Conservation (phyloP, 2,329 filamentous ascomycete genomes). For the Colletotrichum tofieldiae region DNA sequence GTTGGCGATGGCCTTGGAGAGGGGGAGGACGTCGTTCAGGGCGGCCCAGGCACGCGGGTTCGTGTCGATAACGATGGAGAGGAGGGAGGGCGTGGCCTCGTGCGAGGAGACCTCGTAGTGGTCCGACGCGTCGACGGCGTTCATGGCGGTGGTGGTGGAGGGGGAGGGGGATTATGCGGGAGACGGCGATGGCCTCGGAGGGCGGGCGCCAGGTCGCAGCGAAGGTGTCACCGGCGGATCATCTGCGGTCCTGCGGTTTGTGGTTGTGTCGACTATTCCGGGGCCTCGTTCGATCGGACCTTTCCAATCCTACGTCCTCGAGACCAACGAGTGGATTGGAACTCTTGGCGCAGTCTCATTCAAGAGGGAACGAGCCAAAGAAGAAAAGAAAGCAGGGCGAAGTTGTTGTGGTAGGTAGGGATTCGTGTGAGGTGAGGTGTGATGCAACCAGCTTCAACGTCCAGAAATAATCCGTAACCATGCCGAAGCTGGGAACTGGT, state of each 20-base stretch:
- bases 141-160: conserved; percentile 57
- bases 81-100: conserved; percentile 81
- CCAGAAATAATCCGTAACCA: conserved; percentile 33
- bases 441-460: conserved; percentile 34
- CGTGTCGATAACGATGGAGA: conserved; percentile 93
- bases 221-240: conserved; percentile 31
- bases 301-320: conserved; percentile 21
- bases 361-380: conserved; percentile 10
- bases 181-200: conserved; percentile 33
- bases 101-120: conserved; percentile 71
- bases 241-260: conserved; percentile 23
- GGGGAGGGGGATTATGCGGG: not conserved
- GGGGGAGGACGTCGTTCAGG: conserved; percentile 80
- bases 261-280: not conserved
- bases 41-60: conserved; percentile 95
- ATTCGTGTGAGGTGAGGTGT: conserved; percentile 26
- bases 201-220: conserved; percentile 37
- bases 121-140: conserved; percentile 71
- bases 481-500: conserved; percentile 21
- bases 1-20: conserved; percentile 88
- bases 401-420: conserved; percentile 21
- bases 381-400: not conserved
- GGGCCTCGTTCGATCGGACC: conserved; percentile 12
- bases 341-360: conserved; percentile 30
- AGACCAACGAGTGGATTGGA: conserved; percentile 11